Percentiles rank a stretch among this genome's conserved stretches.
These are phyloP conservation scores for Naematelia encephala DNA, from an alignment of 768 basidiomycete species.

Conservation along the genomic window DNA sequence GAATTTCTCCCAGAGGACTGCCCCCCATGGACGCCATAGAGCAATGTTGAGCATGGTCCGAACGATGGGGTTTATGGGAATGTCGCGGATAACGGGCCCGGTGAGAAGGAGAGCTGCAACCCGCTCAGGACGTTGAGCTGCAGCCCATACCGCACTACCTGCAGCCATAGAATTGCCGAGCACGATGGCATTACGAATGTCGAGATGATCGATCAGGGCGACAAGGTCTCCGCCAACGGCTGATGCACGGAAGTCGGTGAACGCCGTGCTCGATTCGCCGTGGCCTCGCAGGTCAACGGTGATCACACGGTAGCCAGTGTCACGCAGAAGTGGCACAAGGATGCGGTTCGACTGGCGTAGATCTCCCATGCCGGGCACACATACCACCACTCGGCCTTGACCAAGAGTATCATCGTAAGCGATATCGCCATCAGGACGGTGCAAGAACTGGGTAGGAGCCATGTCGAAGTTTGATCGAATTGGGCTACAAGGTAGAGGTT, in stretches of 20 bases:
- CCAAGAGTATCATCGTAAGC: neutral
- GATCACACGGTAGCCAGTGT: neutral
- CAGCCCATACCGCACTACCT: neutral
- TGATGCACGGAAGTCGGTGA: neutral
- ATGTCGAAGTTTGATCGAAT: too few relatives aligned
- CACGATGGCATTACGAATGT: neutral
- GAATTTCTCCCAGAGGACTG: neutral
- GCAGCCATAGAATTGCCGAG: neutral
- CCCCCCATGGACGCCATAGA: neutral
- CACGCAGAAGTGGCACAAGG: neutral
- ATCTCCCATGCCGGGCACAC: neutral
- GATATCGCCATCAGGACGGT: neutral
- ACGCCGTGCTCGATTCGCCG: neutral
- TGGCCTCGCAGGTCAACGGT: neutral
- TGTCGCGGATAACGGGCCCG: neutral
- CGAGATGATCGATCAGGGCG: neutral
- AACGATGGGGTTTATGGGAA: neutral
- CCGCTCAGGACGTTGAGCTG: neutral
- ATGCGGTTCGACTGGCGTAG: neutral
- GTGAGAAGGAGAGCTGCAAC: neutral
- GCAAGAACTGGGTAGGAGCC: too few relatives aligned
- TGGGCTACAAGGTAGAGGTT: too few relatives aligned
- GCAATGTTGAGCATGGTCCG: neutral
- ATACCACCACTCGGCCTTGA: neutral
- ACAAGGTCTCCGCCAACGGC: neutral